Evolutionary conservation across 2,329 filamentous ascomycete species (phyloP).

Genomic region (Colletotrichum sublineola): DNA sequence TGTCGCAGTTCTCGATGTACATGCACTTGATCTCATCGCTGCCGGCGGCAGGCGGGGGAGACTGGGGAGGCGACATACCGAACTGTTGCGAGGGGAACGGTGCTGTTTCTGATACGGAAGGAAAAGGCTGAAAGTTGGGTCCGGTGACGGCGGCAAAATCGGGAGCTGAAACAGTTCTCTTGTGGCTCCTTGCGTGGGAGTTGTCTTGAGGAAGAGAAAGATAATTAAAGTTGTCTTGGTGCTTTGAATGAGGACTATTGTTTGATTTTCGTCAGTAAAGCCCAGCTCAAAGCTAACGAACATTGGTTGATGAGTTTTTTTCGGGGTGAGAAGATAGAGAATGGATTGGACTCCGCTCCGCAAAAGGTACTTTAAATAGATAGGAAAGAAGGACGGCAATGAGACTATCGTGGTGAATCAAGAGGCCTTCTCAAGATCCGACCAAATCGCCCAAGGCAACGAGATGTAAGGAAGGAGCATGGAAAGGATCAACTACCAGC

Average conservation of each 20-base stretch:
- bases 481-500: neutral
- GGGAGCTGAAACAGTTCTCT: constrained; percentile 64
- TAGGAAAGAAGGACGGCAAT: neutral
- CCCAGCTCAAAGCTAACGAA: constrained; percentile 21
- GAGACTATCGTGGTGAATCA: constrained; percentile 1
- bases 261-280: constrained; percentile 19
- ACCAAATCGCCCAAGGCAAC: too few relatives aligned
- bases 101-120: constrained; percentile 40
- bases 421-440: neutral
- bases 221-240: constrained; percentile 38
- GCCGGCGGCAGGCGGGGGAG: constrained; percentile 33
- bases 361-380: constrained; percentile 8
- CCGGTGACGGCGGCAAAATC: constrained; percentile 54
- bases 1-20: constrained; percentile 70
- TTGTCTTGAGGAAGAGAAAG: constrained; percentile 42
- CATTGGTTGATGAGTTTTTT: neutral
- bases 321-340: neutral
- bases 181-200: constrained; percentile 54
- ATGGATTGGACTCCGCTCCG: neutral
- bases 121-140: constrained; percentile 41
- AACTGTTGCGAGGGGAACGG: constrained; percentile 35
- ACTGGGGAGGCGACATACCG: constrained; percentile 33
- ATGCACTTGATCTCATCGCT: constrained; percentile 58
- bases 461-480: constrained; percentile 12
- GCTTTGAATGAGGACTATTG: constrained; percentile 39